These are phyloP conservation scores for Zasmidium cellare DNA, from an alignment of 2,329 filamentous ascomycete species.

Conservation along the genomic window DNA sequence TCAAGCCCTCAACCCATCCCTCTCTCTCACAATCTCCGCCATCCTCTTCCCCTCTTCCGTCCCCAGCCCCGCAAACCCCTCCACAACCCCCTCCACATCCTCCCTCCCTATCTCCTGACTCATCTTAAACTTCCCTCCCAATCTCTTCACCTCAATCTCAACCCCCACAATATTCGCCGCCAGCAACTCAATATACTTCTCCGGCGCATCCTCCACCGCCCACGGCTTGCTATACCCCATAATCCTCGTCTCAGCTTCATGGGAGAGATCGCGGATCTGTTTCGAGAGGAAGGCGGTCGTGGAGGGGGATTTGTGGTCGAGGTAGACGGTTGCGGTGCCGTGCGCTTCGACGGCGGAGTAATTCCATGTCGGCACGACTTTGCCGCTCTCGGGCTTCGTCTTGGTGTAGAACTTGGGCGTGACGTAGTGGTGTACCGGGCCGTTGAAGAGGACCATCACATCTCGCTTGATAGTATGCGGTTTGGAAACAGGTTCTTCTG, in stretches of 20 bases:
- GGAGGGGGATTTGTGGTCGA: constrained; percentile 48
- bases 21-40: constrained; percentile 6
- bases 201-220: constrained; percentile 60
- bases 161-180: constrained; percentile 40
- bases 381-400: constrained; percentile 64
- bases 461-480: constrained; percentile 48
- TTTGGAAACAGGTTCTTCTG: too few species aligned
- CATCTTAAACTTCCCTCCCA: constrained; percentile 68
- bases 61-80: constrained; percentile 53
- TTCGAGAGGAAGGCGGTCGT: constrained; percentile 51
- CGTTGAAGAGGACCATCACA: constrained; percentile 64
- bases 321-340: constrained; percentile 57
- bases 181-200: constrained; percentile 54
- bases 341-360: constrained; percentile 67
- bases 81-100: constrained; percentile 58
- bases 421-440: constrained; percentile 61
- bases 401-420: constrained; percentile 68
- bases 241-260: constrained; percentile 52
- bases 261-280: constrained; percentile 57
- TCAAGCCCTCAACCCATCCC: too few species aligned
- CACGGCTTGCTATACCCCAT: constrained; percentile 59
- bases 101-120: constrained; percentile 59
- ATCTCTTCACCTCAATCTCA: constrained; percentile 56
- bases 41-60: constrained; percentile 33
- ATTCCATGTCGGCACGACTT: constrained; percentile 70